Evolutionary conservation across 495 filamentous ascomycete genomes (phyloP).

Genomic region (Friedmanniomyces simplex): DNA sequence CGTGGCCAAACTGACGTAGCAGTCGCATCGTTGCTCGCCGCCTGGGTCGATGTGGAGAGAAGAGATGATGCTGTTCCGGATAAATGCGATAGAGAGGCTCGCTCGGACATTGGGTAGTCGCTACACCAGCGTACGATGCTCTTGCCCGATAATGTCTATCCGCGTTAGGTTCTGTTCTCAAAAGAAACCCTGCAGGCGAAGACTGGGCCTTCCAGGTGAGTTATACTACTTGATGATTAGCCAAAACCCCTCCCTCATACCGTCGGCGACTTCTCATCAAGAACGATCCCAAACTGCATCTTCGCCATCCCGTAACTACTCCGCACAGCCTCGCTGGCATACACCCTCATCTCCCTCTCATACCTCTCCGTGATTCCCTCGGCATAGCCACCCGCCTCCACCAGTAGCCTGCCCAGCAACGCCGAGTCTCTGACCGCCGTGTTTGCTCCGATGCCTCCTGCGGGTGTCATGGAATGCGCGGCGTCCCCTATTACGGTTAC

Average conservation of each 20-base stretch:
- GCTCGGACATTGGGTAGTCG: too few relatives aligned
- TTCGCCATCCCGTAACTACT: conserved; percentile 37
- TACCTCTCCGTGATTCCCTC: conserved; percentile 40
- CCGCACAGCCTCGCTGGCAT: conserved; percentile 40
- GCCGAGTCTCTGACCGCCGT: conserved; percentile 46
- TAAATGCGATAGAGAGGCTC: too few relatives aligned
- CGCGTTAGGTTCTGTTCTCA: too few relatives aligned
- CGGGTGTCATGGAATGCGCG: conserved; percentile 52
- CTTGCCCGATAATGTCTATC: too few relatives aligned
- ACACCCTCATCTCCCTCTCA: conserved; percentile 47
- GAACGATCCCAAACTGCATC: conserved; percentile 29
- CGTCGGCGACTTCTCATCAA: conserved; percentile 20
- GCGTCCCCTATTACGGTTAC: conserved; percentile 55
- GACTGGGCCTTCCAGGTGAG: too few relatives aligned
- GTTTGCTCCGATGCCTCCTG: conserved; percentile 49
- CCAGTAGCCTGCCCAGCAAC: conserved; percentile 36
- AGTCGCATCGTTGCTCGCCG: too few relatives aligned
- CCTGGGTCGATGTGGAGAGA: too few relatives aligned
- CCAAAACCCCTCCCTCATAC: not conserved
- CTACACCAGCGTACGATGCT: too few relatives aligned
- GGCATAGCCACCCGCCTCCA: conserved; percentile 28
- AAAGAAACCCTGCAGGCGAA: not conserved
- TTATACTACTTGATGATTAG: too few relatives aligned
- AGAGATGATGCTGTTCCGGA: too few relatives aligned
- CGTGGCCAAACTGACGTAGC: too few relatives aligned